A percentile compares a stretch with the other conserved stretches of the same genome.
Evolutionary conservation across 805 yeast species (phyloP).

Genomic region (Wickerhamia fluorescens): DNA sequence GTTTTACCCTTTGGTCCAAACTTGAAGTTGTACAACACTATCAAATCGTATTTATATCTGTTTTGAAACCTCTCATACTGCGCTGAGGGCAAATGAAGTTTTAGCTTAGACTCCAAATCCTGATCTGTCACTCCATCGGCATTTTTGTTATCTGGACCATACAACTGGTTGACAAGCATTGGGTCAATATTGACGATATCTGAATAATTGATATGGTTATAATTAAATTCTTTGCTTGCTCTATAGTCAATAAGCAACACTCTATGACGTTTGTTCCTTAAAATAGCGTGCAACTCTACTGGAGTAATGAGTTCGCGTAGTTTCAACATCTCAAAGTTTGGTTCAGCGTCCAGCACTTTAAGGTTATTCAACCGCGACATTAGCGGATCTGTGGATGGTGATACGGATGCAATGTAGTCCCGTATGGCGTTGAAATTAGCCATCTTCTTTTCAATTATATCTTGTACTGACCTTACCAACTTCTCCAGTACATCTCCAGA

Average conservation of each 20-base stretch:
- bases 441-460: constrained; percentile 11
- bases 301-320: constrained; percentile 14
- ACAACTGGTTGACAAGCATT: constrained; percentile 10
- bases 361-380: constrained; percentile 19
- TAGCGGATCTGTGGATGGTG: constrained; percentile 13
- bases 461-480: constrained; percentile 8
- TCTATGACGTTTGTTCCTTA: constrained; percentile 4
- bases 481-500: neutral
- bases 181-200: constrained; percentile 77
- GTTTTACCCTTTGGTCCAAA: constrained; percentile 22
- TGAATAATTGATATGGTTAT: constrained; percentile 53
- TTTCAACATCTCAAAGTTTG: neutral
- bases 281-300: constrained; percentile 9
- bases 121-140: constrained; percentile 41
- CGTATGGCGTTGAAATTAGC: constrained; percentile 5
- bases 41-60: constrained; percentile 50
- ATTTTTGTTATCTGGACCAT: constrained; percentile 15
- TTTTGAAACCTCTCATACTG: constrained; percentile 50
- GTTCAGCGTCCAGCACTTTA: constrained; percentile 1
- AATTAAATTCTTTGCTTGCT: constrained; percentile 49
- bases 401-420: neutral
- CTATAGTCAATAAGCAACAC: constrained; percentile 71
- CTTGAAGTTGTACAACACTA: constrained; percentile 57
- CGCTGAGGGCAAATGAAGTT: constrained; percentile 46
- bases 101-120: constrained; percentile 61